These are phyloP conservation scores for Leccinum incarnatum DNA, from an alignment of 768 basidiomycete genomes.

Conservation along the genomic window DNA sequence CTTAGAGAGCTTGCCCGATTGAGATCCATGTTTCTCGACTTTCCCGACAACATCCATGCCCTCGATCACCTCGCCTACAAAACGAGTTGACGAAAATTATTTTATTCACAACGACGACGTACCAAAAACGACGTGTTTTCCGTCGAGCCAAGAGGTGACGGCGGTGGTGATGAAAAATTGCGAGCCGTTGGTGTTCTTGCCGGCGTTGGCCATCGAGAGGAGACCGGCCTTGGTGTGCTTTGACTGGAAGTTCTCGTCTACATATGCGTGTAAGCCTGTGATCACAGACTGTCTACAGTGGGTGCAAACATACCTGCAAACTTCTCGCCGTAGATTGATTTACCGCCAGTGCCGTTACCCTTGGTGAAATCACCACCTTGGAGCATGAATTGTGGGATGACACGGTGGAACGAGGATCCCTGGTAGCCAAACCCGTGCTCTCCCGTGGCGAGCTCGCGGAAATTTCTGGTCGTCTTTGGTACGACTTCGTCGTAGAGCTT, in stretches of 20 bases:
- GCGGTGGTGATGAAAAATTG: conserved; percentile 92
- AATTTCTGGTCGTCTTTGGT: conserved; percentile 76
- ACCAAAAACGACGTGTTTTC: conserved; percentile 87
- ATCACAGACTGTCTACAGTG: not conserved
- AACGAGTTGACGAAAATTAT: not conserved
- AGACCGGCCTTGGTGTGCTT: conserved; percentile 71
- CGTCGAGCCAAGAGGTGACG: conserved; percentile 75
- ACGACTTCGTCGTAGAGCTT: conserved; percentile 80
- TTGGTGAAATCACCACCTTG: conserved; percentile 88
- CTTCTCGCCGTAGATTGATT: conserved; percentile 72
- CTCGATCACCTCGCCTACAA: conserved; percentile 13
- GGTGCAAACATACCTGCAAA: conserved; percentile 31
- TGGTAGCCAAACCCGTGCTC: conserved; percentile 71
- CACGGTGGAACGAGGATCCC: conserved; percentile 70
- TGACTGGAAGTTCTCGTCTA: conserved; percentile 81
- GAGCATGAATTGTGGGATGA: conserved; percentile 85
- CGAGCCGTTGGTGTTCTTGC: conserved; percentile 79
- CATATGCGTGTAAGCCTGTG: conserved; percentile 17
- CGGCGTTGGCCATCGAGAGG: conserved; percentile 79
- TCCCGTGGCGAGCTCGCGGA: conserved; percentile 85
- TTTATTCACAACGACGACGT: conserved; percentile 5
- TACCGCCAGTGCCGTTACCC: conserved; percentile 72
- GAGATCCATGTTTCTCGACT: not conserved
- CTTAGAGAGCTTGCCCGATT: not conserved
- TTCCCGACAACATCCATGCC: not conserved